Percentiles rank a stretch among this genome's conserved stretches.
phyloP scores from a whole-genome alignment of 768 basidiomycete species.

The Leucosporidium creatinivorum region DNA sequence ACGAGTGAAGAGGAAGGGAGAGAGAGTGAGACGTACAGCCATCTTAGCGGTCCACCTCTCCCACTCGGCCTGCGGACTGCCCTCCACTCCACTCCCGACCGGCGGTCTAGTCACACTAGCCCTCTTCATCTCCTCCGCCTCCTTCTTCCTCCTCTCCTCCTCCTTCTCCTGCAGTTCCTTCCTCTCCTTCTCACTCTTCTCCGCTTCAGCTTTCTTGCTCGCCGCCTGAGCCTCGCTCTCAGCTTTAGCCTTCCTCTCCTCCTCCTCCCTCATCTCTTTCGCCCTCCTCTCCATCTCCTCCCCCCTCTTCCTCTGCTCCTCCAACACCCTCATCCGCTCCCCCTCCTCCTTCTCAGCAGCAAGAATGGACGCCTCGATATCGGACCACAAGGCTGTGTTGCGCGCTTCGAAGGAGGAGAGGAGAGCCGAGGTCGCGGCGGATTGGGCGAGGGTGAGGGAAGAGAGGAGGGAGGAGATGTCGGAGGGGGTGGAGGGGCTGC shows the following conservation, averaged over 20 bases:
- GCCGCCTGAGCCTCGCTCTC: constrained; percentile 17
- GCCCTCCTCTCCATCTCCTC: constrained; percentile 19
- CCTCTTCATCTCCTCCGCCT: constrained; percentile 25
- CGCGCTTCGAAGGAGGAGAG: constrained; percentile 24
- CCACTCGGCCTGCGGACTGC: constrained; percentile 36
- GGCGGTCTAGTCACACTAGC: constrained; percentile 13
- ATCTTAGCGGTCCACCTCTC: constrained; percentile 45
- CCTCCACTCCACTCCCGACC: constrained; percentile 13
- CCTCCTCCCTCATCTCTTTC: constrained; percentile 31
- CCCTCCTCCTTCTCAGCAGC: constrained; percentile 17
- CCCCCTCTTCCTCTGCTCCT: constrained; percentile 11
- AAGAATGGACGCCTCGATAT: constrained; percentile 25
- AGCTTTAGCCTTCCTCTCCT: constrained; percentile 37
- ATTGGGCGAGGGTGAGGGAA: constrained; percentile 18
- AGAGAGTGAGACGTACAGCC: constrained; percentile 10
- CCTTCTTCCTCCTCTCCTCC: constrained; percentile 19
- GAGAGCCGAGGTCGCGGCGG: constrained; percentile 5
- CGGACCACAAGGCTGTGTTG: constrained; percentile 28
- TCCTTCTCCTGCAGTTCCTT: constrained; percentile 40
- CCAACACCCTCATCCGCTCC: constrained; percentile 9
- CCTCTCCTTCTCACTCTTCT: constrained; percentile 42
- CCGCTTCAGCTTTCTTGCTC: constrained; percentile 35
- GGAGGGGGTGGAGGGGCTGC: neutral
- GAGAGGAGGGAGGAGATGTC: constrained; percentile 21
- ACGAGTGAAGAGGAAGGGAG: neutral